Evolutionary conservation across 257 asterid genomes (phyloP).

Genomic region (Plantago elongata): DNA sequence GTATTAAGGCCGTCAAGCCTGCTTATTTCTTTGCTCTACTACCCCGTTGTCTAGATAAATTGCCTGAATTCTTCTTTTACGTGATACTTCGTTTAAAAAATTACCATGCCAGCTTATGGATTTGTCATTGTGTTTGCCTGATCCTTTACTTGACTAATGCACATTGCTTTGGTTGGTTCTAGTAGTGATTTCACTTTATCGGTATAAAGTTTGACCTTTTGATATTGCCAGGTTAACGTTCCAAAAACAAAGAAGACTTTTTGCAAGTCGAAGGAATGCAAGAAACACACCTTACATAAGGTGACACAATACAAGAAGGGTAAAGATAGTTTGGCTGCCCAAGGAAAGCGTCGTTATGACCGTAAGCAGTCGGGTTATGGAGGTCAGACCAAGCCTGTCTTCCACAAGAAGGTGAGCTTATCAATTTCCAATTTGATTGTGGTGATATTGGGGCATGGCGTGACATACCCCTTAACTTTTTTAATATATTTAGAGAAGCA

Average conservation of each 20-base stretch:
- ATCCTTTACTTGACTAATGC: no score
- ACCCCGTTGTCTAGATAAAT: no score
- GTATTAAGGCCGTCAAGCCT: no score
- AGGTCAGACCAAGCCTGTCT: constrained; percentile 20
- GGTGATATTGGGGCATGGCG: background rate
- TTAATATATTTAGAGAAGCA: no score
- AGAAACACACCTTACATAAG: constrained; percentile 17
- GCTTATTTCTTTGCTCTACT: no score
- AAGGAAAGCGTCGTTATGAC: constrained; percentile 22
- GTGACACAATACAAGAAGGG: constrained; percentile 24
- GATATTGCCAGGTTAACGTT: constrained; percentile 1
- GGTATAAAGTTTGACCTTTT: background rate
- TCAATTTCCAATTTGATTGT: background rate
- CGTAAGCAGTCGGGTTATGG: constrained; percentile 19
- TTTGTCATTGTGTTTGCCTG: no score
- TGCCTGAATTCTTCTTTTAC: no score
- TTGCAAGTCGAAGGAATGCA: constrained; percentile 10
- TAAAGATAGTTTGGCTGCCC: constrained; percentile 20
- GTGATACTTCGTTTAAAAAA: no score
- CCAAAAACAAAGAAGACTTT: constrained; percentile 9
- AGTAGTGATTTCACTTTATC: no score
- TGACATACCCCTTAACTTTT: no score
- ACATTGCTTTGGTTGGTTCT: no score
- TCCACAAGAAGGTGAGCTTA: constrained; percentile 15
- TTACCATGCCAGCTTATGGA: no score